Base-by-base conservation (phyloP, 2,329 filamentous ascomycete species). In the Colletotrichum siamense region DNA sequence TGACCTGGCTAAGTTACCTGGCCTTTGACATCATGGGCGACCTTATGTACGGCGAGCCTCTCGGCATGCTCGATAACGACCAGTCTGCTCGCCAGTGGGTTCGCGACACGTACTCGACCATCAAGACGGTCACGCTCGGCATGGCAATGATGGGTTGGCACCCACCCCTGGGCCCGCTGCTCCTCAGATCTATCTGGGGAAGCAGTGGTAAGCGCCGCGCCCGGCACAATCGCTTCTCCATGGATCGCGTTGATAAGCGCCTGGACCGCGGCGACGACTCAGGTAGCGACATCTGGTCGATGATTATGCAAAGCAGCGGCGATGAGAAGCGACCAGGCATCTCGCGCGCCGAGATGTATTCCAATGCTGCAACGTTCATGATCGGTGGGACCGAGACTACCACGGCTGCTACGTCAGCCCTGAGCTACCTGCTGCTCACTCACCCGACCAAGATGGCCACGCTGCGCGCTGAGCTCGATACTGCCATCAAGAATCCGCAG, bases 311-410 rank as follows among this genome's bases (percentile, higher is more conserved):
- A 44, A 76, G 73, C 39, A 61, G 69, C 44, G 57, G 69, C 32
- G 12, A 22, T 26, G 63, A 39, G 57, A 64, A 76, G 64, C 36
- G 39, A 10, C 64, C 63, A 2, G 57, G 64, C 26, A 69, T 76
- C 69, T 59, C 73, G 15, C 72, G 77, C 5, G 76, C 74, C 3
- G 67, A 75, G 26, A 75, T 81, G 24, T 66, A 71, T 8, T 71
- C 70, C 62, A 81, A 78, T n/a, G 69, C 79, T 10, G 75, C 79
- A 1, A 69, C 74, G 0, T 66, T 85, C n/a, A 80, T 84, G 57
- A 44, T 83, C 16, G 88, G 85, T 1, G 88, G 88, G 0, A 84
- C 82, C 10, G 87, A 89, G 73, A 89, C 88, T 0, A 89, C 87
- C 0, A 87, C 87, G 0, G 87, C 87, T 3, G 79, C 84, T 7